Conservation (phyloP, 2,329 filamentous ascomycete genomes). For the Sporothrix sp. region DNA sequence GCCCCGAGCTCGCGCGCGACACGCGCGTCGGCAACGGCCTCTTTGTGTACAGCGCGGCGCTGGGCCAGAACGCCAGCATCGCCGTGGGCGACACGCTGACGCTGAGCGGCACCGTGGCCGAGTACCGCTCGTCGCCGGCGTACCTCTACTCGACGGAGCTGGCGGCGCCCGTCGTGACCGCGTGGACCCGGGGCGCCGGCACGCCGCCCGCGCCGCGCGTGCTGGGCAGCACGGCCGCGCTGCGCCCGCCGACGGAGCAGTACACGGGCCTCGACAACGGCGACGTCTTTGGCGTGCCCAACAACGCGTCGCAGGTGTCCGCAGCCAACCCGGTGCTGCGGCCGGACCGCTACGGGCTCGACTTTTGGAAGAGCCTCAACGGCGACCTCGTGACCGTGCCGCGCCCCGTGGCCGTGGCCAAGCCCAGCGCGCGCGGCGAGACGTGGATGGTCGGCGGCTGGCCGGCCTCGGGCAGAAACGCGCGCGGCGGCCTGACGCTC, state of each 20-base stretch:
- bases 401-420: slow-evolving; percentile 45
- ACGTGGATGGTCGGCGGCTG: slow-evolving; percentile 60
- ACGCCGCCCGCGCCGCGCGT: slow-evolving; percentile 36
- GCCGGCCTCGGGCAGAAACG: slow-evolving; percentile 52
- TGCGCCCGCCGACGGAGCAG: slow-evolving; percentile 49
- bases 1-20: slow-evolving; percentile 46
- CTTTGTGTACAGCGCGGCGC: slow-evolving; percentile 50
- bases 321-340: slow-evolving; percentile 50
- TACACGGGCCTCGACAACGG: slow-evolving; percentile 55
- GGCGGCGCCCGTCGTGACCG: slow-evolving; percentile 27
- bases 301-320: slow-evolving; percentile 49
- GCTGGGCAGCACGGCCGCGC: slow-evolving; percentile 46
- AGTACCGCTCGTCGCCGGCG: slow-evolving; percentile 43
- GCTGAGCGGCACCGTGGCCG: slow-evolving; percentile 49
- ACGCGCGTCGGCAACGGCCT: slow-evolving; percentile 51
- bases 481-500: slow-evolving; percentile 55
- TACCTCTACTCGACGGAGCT: slow-evolving; percentile 59
- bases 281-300: slow-evolving; percentile 55
- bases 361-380: slow-evolving; percentile 63
- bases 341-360: slow-evolving; percentile 53
- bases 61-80: slow-evolving; percentile 35
- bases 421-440: slow-evolving; percentile 56
- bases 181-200: slow-evolving; percentile 1
- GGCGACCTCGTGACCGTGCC: slow-evolving; percentile 59
- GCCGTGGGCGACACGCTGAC: slow-evolving; percentile 54